These are phyloP conservation scores for Chamaecyparis obtusa DNA, from an alignment of 75 land plant species.

Conservation along the genomic window DNA sequence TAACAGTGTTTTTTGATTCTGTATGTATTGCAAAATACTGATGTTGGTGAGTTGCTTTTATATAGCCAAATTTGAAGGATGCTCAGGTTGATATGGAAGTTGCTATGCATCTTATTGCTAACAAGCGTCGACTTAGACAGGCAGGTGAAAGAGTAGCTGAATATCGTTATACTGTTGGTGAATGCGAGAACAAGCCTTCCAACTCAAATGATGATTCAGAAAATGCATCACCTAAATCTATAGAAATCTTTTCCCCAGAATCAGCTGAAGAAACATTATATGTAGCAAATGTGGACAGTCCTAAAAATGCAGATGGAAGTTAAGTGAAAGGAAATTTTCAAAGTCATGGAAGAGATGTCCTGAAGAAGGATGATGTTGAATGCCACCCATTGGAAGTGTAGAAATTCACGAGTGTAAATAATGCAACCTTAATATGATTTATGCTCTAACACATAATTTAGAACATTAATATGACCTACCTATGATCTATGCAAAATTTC, in stretches of 20 bases:
- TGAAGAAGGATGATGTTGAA: neutral
- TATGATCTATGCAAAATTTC: no score
- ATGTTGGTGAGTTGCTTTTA: neutral
- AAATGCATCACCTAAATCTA: neutral
- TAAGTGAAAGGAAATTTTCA: neutral
- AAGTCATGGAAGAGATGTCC: neutral
- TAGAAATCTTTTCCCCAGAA: neutral
- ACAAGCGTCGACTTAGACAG: slow-evolving; percentile 42
- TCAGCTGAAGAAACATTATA: neutral
- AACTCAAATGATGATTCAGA: neutral
- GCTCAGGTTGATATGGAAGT: slow-evolving; percentile 46
- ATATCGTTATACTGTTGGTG: slow-evolving; percentile 12
- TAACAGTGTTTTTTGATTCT: neutral
- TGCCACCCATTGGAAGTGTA: neutral
- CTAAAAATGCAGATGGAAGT: neutral
- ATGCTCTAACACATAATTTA: no score
- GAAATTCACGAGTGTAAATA: neutral
- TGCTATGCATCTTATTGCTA: slow-evolving; percentile 50
- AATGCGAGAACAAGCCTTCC: neutral
- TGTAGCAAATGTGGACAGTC: neutral
- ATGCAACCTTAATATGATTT: no score
- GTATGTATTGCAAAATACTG: neutral
- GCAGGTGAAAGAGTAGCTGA: slow-evolving; percentile 11
- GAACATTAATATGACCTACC: no score
- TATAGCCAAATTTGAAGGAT: slow-evolving; percentile 57